Conservation (phyloP, 169 alveolate species). For the Plasmodium malariae region DNA sequence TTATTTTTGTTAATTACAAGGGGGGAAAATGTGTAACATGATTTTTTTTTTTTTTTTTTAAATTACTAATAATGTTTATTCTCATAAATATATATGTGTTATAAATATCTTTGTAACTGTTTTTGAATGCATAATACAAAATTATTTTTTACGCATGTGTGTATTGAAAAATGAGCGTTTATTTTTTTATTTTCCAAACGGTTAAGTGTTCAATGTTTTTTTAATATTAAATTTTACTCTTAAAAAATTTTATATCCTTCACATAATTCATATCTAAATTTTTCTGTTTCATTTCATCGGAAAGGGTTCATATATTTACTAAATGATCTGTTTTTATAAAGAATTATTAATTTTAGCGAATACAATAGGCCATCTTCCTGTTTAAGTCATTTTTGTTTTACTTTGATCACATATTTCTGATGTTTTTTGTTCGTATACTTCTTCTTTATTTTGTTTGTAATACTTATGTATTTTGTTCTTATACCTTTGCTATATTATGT, state of each 20-base stretch:
- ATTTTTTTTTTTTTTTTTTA: too few relatives aligned
- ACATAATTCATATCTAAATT: too few relatives aligned
- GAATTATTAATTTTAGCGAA: not conserved
- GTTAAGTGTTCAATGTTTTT: not conserved
- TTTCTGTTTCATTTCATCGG: not conserved
- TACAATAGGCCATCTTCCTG: not conserved
- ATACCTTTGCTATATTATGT: too few relatives aligned
- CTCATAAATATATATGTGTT: not conserved
- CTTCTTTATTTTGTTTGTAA: too few relatives aligned
- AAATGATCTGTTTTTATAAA: not conserved
- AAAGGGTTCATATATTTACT: not conserved
- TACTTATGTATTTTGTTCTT: too few relatives aligned
- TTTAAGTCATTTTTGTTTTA: not conserved
- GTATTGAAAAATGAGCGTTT: conserved; percentile 3
- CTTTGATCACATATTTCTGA: too few relatives aligned
- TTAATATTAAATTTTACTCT: conserved; percentile 11
- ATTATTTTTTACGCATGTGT: not conserved
- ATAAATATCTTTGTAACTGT: too few relatives aligned
- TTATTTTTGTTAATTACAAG: too few relatives aligned
- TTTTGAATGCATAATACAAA: conserved; percentile 1
- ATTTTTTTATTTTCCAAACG: conserved; percentile 18
- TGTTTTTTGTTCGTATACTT: too few relatives aligned
- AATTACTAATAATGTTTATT: too few relatives aligned
- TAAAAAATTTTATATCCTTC: not conserved
- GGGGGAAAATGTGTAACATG: not conserved